These are phyloP conservation scores for Stephania cephalantha DNA, from an alignment of 164 flowering plant species.

Conservation along the genomic window DNA sequence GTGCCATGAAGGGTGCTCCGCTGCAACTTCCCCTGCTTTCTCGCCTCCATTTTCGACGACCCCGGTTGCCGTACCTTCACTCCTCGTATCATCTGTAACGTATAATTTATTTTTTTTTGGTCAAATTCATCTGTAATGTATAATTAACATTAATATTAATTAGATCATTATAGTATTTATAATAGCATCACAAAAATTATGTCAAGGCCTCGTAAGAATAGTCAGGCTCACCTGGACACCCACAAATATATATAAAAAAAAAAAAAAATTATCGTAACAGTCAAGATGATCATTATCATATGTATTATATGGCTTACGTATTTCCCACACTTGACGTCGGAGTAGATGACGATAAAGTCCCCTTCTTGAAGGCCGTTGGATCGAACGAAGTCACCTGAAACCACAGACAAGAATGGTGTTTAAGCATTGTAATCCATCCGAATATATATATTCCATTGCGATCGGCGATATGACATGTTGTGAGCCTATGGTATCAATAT, in stretches of 20 bases:
- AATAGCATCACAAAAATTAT: too few relatives aligned
- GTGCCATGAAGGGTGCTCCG: constrained; percentile 25
- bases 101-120: background rate
- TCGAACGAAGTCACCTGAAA: constrained; percentile 86
- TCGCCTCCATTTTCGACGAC: constrained; percentile 34
- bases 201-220: too few relatives aligned
- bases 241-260: background rate
- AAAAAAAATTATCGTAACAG: too few relatives aligned
- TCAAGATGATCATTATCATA: too few relatives aligned
- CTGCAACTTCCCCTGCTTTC: constrained; percentile 38
- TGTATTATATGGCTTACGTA: constrained; percentile 41
- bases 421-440: too few relatives aligned
- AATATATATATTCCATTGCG: too few relatives aligned
- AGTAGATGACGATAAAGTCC: constrained; percentile 91
- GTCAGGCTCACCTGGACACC: too few relatives aligned
- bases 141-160: background rate
- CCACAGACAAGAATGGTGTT: background rate
- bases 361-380: constrained; percentile 96
- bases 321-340: constrained; percentile 88
- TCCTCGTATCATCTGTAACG: constrained; percentile 71
- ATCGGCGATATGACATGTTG: too few relatives aligned
- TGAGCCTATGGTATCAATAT: too few relatives aligned
- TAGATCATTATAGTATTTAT: too few relatives aligned
- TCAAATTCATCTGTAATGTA: background rate
- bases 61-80: constrained; percentile 71